Base-by-base conservation (phyloP, 345 rosid species). In the Dimocarpus longan region DNA sequence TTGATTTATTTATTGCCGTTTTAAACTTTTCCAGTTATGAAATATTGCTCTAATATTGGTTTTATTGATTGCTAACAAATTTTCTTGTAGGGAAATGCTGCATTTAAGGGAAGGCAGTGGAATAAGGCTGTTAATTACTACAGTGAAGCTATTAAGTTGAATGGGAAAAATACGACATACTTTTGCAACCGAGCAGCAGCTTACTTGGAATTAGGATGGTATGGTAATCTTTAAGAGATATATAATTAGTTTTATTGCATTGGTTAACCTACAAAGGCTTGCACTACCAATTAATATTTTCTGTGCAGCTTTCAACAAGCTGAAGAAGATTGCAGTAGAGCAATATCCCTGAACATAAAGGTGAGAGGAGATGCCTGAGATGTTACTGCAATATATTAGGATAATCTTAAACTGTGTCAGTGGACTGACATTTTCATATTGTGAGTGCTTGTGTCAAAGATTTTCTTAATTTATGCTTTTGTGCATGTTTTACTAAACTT, bases 111-210 rank as follows among this genome's bases (percentile, higher is more conserved):
- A 71, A 44, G 19, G 72, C 92, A 93, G 79, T 95, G 97, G 98
- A 92, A 90, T 76, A 92, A 91, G 85, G 98, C 99, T 74, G 91
- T 86, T 32, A 89, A 78, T 69, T 95, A 81, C 82, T 95, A 95
- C 78, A 87, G 82, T 76, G 95, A 93, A 89, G 99, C 99, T 80
- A 90, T 95, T 76, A 93, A 92, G 76, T 80, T 95, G 81, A 93
- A 89, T 82, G 91, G 83, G 80, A 79, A 78, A 44, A 92, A 82
- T 84, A 92, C 96, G 64, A 92, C 98, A 63, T 93, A 86, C 79
- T 91, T 85, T 85, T 81, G 89, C 88, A 95, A 93, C 79, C 84
- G 97, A 70, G 98, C 98, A 77, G 98, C 98, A 66, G 99, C 98
- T 39, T 91, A 84, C 86, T 87, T 95, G 79, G 90, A 92, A 86